Evolutionary conservation across 257 asterid species (phyloP).

Genomic region (Nicotiana knightiana): DNA sequence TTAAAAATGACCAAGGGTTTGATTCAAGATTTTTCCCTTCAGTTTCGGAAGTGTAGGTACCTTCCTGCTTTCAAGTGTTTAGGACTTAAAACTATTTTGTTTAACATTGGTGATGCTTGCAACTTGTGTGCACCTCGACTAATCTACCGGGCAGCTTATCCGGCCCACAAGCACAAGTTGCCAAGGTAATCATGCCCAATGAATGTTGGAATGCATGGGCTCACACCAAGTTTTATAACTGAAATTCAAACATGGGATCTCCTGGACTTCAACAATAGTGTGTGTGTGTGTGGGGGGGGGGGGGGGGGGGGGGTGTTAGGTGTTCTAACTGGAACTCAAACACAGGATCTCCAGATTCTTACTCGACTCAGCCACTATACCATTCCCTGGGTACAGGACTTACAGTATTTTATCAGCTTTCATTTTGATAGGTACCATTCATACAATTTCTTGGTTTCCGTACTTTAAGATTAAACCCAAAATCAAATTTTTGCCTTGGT

Average conservation of each 20-base stretch:
- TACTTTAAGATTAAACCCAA: background rate
- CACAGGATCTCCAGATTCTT: background rate
- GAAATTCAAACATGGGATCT: background rate
- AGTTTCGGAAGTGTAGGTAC: background rate
- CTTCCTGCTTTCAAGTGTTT: background rate
- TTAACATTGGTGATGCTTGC: background rate
- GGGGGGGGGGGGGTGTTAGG: background rate
- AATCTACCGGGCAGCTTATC: background rate
- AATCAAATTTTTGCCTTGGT: background rate
- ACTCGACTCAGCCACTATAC: background rate
- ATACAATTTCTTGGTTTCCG: background rate
- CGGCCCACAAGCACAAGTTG: background rate
- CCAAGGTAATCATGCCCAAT: background rate
- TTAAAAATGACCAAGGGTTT: background rate
- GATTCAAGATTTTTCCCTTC: constrained; percentile 2
- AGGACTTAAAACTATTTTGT: background rate
- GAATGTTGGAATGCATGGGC: background rate
- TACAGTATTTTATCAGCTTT: background rate
- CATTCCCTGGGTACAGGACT: background rate
- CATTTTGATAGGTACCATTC: background rate
- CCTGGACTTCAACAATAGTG: background rate
- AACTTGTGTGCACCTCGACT: background rate
- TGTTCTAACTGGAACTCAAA: background rate
- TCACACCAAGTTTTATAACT: background rate
- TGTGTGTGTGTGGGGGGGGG: background rate